Evolutionary conservation across 1,284 basidiomycete species (phyloP), one percentile per base, ranked within the genome.

Genomic region (Trametes pubescens): DNA sequence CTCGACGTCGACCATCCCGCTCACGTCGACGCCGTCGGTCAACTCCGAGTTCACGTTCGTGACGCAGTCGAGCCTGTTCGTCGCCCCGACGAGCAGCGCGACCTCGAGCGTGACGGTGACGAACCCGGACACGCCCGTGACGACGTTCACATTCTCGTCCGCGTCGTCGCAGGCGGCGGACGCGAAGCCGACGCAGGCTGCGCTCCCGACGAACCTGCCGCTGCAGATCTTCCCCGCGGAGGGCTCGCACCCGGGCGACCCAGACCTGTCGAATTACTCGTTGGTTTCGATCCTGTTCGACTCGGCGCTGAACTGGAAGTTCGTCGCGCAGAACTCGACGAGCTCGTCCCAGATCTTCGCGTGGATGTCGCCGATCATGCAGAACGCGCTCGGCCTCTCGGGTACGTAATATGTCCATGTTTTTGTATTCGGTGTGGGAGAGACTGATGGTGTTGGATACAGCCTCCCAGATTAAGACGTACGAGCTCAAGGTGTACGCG

Each of bases 271-370:
- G 2, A 81, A 76, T 0, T 83, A 79, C 63, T 79, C 79, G 9
- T 52, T 86, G 56, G 83, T 92, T 72, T 86, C 80, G 57, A 69
- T 93, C 35, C 70, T 91, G 69, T 91, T 91, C 75, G 81, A 85
- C 55, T 46, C 58, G 0, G 78, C 75, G 13, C 77, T 93, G 59
- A 83, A 82, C 62, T 94, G 91, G 91, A 46, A 71, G 0, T 91
- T 87, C 66, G 89, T 93, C 2, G 82, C 82, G n/a, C 61, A 57
- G 6, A 82, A 78, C 65, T 49, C 73, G 9, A 74, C 84, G 34
- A 79, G 86, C 4, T 79, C 82, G 11, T 84, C 80, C 53, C 89
- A 93, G 76, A 80, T 94, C 51, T 90, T 93, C 68, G 82, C 81
- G 1, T 86, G 80, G 71, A 74, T 86, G 53, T 88, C 90, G 2